phyloP scores from a whole-genome alignment of 176 grass and related monocot genomes.

The Hordeum marinum region DNA sequence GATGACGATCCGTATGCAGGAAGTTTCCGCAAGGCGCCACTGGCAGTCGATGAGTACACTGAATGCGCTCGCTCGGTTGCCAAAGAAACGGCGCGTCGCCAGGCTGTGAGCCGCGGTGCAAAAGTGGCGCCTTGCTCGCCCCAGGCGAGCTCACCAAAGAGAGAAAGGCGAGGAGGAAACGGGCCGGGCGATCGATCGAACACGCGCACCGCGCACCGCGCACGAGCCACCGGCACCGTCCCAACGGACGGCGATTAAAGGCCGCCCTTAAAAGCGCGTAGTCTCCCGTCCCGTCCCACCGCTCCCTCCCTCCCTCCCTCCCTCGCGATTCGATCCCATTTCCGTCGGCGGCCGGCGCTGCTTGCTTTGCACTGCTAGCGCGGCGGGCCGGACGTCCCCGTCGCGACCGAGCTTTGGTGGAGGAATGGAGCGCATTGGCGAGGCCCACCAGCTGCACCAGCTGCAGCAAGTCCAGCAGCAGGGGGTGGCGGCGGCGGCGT shows the following conservation, averaged over 20 bases:
- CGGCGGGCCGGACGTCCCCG: no score
- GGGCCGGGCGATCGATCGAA: no score
- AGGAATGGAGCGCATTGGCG: conserved; percentile 42
- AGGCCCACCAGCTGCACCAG: conserved; percentile 50
- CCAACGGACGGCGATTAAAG: conserved; percentile 38
- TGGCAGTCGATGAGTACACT: background rate
- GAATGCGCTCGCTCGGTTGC: no score
- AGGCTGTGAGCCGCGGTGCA: conserved; percentile 2
- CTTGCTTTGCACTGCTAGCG: no score
- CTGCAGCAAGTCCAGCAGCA: conserved; percentile 3
- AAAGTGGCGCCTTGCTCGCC: conserved; percentile 3
- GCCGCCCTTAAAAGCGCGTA: conserved; percentile 28
- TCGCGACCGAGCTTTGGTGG: no score
- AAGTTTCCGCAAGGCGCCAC: background rate
- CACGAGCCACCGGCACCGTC: background rate
- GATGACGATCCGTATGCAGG: no score
- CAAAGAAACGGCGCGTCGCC: background rate
- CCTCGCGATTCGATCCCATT: no score
- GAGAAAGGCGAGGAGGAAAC: background rate
- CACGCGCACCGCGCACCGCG: no score
- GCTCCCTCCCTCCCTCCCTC: background rate
- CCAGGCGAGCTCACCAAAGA: conserved; percentile 27
- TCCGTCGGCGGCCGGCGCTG: no score
- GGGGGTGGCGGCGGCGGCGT: conserved; percentile 15
- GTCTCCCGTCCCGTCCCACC: background rate